phyloP scores from a whole-genome alignment of 73 alveolate genomes.

The Paramecium sexaurelia region DNA sequence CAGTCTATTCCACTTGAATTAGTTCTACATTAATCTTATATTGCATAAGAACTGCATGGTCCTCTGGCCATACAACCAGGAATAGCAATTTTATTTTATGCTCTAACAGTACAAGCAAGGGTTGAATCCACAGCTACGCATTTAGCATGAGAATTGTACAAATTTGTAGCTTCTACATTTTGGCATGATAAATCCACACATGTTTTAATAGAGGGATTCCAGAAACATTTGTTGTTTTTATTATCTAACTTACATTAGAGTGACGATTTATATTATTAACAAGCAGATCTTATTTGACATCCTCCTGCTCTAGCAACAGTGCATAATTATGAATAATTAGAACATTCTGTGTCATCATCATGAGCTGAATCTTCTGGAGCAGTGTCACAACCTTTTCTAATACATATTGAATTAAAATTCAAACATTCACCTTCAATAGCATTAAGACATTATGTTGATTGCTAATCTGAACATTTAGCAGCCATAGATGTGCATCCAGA shows the following conservation, averaged over 20 bases:
- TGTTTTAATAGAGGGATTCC: background rate
- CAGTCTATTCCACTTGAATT: background rate
- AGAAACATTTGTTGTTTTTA: background rate
- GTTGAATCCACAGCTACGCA: background rate
- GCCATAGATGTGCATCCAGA: background rate
- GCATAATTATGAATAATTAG: background rate
- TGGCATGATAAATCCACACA: background rate
- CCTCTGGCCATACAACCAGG: background rate
- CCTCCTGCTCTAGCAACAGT: background rate
- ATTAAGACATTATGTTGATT: background rate
- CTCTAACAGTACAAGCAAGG: background rate
- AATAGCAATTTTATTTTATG: background rate
- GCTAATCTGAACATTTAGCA: background rate
- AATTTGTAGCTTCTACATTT: background rate
- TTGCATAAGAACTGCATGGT: background rate
- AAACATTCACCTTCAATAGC: background rate
- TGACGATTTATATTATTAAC: background rate
- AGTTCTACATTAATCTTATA: background rate
- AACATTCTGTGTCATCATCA: background rate
- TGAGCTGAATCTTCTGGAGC: background rate
- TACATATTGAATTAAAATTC: background rate
- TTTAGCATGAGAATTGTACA: background rate
- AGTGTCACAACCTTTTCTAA: background rate
- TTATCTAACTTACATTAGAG: background rate
- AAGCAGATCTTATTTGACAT: background rate